Conservation (phyloP, 2,329 filamentous ascomycete species). For the Aspergillus fumigatiaffinis region DNA sequence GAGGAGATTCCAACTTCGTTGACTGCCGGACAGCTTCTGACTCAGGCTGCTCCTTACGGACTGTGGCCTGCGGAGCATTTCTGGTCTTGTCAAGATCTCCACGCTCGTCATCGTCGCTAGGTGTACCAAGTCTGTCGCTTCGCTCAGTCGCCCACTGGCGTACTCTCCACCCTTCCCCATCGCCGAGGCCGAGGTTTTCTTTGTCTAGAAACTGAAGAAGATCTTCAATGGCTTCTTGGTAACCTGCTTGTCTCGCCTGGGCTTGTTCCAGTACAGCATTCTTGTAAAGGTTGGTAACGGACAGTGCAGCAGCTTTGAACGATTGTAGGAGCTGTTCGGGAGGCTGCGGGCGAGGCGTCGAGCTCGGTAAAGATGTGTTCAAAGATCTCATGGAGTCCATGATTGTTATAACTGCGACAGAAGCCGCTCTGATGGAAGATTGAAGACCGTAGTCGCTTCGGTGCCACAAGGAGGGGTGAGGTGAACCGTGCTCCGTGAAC, state of each 20-base stretch:
- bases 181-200: conserved; percentile 70
- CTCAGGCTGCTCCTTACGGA: conserved; percentile 31
- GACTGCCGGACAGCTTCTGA: conserved; percentile 24
- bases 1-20: conserved; percentile 27
- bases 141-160: conserved; percentile 56
- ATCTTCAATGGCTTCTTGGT: conserved; percentile 91
- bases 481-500: conserved; percentile 16
- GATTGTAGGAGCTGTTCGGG: conserved; percentile 67
- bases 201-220: conserved; percentile 80
- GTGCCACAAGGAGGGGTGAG: conserved; percentile 17
- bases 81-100: conserved; percentile 35
- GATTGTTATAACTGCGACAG: conserved; percentile 11
- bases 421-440: conserved; percentile 7
- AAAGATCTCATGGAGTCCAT: conserved; percentile 65
- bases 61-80: conserved; percentile 32
- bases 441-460: conserved; percentile 1
- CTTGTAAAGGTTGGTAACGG: conserved; percentile 95
- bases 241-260: conserved; percentile 73
- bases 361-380: conserved; percentile 58
- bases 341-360: conserved; percentile 45
- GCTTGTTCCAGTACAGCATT: conserved; percentile 75
- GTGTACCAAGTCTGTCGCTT: conserved; percentile 39
- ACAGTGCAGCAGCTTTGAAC: conserved; percentile 88
- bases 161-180: conserved; percentile 70
- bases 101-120: conserved; percentile 45